A percentile compares a stretch with the other conserved stretches of the same genome.
Conservation (phyloP, 345 rosid species). For the Capsella bursapastoris region DNA sequence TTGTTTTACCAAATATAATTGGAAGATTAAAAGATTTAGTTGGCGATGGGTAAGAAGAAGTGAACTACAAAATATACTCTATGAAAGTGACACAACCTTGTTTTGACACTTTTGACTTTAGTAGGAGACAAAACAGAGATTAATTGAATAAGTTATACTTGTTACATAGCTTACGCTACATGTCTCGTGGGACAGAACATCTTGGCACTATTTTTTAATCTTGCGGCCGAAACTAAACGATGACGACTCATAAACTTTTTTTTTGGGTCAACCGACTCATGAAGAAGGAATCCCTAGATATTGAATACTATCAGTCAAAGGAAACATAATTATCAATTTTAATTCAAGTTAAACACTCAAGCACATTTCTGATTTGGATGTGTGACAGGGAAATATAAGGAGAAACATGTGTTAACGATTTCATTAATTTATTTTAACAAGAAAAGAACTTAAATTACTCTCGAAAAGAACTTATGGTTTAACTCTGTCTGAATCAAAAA, state of each 20-base stretch:
- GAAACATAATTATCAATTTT: background rate
- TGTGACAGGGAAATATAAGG: background rate
- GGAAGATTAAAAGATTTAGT: conserved; percentile 36
- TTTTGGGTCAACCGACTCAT: background rate
- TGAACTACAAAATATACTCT: conserved; percentile 32
- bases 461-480: background rate
- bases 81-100: conserved; percentile 29
- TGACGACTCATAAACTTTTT: background rate
- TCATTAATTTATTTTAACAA: background rate
- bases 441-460: background rate
- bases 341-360: background rate
- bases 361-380: background rate
- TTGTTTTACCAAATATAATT: conserved; percentile 34
- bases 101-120: conserved; percentile 30
- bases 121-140: conserved; percentile 11
- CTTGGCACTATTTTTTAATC: conserved; percentile 15
- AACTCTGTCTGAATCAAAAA: background rate
- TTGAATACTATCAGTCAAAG: background rate
- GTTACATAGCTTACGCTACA: conserved; percentile 37
- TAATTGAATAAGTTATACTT: background rate
- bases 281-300: too few species aligned
- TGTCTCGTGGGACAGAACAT: conserved; percentile 37
- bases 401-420: background rate
- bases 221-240: conserved; percentile 14
- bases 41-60: conserved; percentile 49